A percentile compares a stretch with the other conserved stretches of the same genome.
Conservation (phyloP, 1,284 basidiomycete genomes). For the Coniferiporia weirii region DNA sequence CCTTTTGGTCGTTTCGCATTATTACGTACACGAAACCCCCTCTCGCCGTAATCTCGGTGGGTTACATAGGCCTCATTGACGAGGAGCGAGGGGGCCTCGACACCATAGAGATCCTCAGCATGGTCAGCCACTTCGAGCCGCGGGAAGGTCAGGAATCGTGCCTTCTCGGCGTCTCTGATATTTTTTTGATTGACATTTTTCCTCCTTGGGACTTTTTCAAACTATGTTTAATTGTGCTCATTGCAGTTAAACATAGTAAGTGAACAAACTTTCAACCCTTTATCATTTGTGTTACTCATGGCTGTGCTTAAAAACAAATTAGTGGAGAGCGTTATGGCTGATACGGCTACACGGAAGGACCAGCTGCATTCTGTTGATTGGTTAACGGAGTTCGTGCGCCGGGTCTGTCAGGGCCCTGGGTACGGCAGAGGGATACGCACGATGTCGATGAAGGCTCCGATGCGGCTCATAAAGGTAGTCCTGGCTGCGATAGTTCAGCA, state of each 20-base stretch:
- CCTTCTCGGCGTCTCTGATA: conserved; percentile 20
- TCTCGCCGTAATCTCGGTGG: not conserved
- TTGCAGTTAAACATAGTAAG: conserved; percentile 51
- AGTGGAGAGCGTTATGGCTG: conserved; percentile 37
- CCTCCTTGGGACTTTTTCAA: not conserved
- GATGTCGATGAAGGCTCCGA: conserved; percentile 57
- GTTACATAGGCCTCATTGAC: conserved; percentile 23
- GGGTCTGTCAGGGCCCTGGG: conserved; percentile 59
- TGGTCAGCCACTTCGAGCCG: conserved; percentile 54
- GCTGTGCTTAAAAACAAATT: not conserved
- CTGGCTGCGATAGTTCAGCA: conserved; percentile 1
- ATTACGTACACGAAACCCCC: too few relatives aligned
- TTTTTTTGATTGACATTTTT: conserved; percentile 9
- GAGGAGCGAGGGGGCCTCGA: conserved; percentile 62
- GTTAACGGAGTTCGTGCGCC: conserved; percentile 65
- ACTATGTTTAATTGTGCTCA: not conserved
- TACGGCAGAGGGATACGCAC: conserved; percentile 48
- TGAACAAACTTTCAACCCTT: not conserved
- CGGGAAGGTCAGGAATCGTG: conserved; percentile 49
- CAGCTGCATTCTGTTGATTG: conserved; percentile 64
- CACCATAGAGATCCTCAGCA: conserved; percentile 67
- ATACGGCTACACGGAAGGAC: conserved; percentile 44
- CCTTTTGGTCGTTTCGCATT: too few relatives aligned
- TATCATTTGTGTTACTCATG: too few relatives aligned
- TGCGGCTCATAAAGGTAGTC: conserved; percentile 55